phyloP scores from a whole-genome alignment of 176 grass and related monocot genomes.

The Tuctoria greenei region DNA sequence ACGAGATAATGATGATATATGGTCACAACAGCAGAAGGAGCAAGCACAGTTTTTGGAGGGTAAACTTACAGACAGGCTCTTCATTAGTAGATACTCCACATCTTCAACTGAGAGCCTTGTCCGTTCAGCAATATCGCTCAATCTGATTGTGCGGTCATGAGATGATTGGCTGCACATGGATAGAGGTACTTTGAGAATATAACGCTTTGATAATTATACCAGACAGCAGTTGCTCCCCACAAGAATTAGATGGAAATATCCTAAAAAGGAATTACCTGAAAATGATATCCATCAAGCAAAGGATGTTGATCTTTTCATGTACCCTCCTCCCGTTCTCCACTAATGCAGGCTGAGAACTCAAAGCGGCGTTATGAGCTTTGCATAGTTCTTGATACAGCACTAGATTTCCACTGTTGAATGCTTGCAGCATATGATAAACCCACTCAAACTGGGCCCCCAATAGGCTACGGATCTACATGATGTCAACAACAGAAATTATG shows the following conservation, averaged over 20 bases:
- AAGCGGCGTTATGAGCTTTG: conserved; percentile 54
- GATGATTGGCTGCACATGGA: conserved; percentile 52
- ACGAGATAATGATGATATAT: neutral
- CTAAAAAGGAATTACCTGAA: too few species aligned
- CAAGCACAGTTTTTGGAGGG: neutral
- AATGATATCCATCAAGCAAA: conserved; percentile 97
- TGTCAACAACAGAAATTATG: conserved; percentile 2
- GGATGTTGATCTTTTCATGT: conserved; percentile 89
- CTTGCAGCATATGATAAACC: conserved; percentile 82
- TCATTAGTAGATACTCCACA: conserved; percentile 89
- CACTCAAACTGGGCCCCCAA: conserved; percentile 67
- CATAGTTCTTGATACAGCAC: conserved; percentile 70
- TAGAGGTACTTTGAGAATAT: conserved; percentile 33
- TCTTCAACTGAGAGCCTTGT: conserved; percentile 73
- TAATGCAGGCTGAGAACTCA: conserved; percentile 74
- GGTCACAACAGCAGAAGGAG: neutral
- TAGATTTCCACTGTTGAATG: conserved; percentile 79
- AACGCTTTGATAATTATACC: neutral
- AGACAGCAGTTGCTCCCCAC: neutral
- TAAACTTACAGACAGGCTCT: conserved; percentile 75
- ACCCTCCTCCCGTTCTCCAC: conserved; percentile 64
- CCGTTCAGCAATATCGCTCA: conserved; percentile 57
- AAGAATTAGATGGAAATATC: too few species aligned
- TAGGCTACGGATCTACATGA: conserved; percentile 71
- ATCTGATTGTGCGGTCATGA: conserved; percentile 74